Evolutionary conservation across 805 yeast species (phyloP).

Genomic region (Candida tammaniensis): DNA sequence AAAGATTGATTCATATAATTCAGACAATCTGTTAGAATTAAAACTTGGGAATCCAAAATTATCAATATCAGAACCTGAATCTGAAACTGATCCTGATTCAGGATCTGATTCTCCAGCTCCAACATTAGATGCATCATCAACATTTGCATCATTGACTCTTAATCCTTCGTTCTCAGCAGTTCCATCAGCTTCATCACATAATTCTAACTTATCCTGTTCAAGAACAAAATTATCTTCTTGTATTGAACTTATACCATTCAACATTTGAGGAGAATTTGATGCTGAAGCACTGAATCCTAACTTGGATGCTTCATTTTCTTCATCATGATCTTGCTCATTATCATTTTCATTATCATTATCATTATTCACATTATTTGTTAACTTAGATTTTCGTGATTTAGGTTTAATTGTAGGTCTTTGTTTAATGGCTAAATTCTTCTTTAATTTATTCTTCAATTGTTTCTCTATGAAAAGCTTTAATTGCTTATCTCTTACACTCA

Average conservation of each 20-base stretch:
- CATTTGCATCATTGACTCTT: constrained; percentile 24
- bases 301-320: constrained; percentile 13
- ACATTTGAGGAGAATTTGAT: constrained; percentile 39
- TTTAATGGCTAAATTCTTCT: constrained; percentile 26
- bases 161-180: constrained; percentile 25
- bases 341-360: constrained; percentile 2
- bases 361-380: constrained; percentile 1
- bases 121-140: constrained; percentile 23
- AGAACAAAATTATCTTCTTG: constrained; percentile 31
- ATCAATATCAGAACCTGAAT: constrained; percentile 14
- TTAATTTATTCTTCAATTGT: constrained; percentile 31
- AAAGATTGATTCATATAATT: constrained; percentile 32
- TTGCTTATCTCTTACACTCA: constrained; percentile 47
- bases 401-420: constrained; percentile 33
- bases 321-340: constrained; percentile 3
- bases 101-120: constrained; percentile 22
- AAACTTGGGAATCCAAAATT: constrained; percentile 9
- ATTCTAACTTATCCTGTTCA: constrained; percentile 33
- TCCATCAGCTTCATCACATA: constrained; percentile 21
- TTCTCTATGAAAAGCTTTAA: constrained; percentile 34
- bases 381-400: constrained; percentile 26
- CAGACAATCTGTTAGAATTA: constrained; percentile 17
- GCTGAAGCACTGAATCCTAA: constrained; percentile 32
- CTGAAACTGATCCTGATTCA: constrained; percentile 15
- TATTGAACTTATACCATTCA: constrained; percentile 28